Evolutionary conservation across 108 stramenopile species (phyloP).

Genomic region (Discostella stelligeroides): DNA sequence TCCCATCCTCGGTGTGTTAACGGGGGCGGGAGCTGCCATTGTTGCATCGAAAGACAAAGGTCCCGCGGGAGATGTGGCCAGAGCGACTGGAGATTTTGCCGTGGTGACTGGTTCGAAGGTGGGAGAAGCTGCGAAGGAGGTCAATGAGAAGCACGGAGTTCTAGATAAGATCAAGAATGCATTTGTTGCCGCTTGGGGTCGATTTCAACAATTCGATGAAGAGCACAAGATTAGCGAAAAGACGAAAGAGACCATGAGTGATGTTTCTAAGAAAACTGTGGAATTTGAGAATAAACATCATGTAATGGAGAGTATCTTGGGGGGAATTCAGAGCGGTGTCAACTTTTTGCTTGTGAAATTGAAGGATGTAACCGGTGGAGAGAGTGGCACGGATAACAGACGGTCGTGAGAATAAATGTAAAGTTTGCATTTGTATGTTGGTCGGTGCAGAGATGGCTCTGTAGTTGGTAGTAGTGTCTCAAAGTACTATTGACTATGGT

Average conservation of each 20-base stretch:
- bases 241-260: conserved; percentile 36
- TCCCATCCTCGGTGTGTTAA: conserved; percentile 20
- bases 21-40: conserved; percentile 30
- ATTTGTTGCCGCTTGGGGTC: conserved; percentile 23
- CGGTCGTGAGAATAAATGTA: too few species aligned
- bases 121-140: conserved; percentile 39
- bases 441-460: too few species aligned
- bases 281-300: conserved; percentile 46
- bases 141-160: conserved; percentile 35
- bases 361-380: conserved; percentile 23
- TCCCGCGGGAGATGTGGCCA: conserved; percentile 26
- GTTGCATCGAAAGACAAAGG: conserved; percentile 37
- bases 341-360: conserved; percentile 38
- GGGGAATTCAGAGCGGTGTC: conserved; percentile 32
- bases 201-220: conserved; percentile 32
- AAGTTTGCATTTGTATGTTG: too few species aligned
- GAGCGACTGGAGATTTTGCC: conserved; percentile 25
- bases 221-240: conserved; percentile 30
- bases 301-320: conserved; percentile 30
- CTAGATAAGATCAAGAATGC: conserved; percentile 19
- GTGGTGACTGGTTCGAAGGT: conserved; percentile 30
- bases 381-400: too few species aligned
- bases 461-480: too few species aligned
- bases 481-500: too few species aligned
- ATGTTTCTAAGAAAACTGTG: conserved; percentile 20